Evolutionary conservation across 768 basidiomycete species (phyloP).

Genomic region (Boletus subcaerulescens): DNA sequence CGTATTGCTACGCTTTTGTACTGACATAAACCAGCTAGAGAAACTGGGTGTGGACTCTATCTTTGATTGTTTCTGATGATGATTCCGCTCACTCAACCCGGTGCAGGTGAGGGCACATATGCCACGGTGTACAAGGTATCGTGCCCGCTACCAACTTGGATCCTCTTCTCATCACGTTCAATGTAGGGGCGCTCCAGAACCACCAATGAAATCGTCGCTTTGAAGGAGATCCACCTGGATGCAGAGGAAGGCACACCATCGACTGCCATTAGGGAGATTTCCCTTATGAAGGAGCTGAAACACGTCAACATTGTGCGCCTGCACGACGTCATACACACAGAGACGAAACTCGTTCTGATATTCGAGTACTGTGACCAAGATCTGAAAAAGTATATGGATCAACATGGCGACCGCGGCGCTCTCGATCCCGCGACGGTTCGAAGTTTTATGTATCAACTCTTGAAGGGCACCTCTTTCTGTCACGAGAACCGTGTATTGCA

Average conservation of each 20-base stretch:
- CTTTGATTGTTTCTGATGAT: not conserved
- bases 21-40: slow-evolving; percentile 60
- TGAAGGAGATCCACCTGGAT: slow-evolving; percentile 99
- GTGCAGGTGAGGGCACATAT: slow-evolving; percentile 83
- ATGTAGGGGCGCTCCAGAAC: slow-evolving; percentile 86
- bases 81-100: slow-evolving; percentile 4
- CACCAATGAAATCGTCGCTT: slow-evolving; percentile 97
- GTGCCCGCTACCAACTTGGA: slow-evolving; percentile 3
- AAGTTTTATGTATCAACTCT: slow-evolving; percentile 96
- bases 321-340: slow-evolving; percentile 98
- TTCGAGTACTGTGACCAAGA: slow-evolving; percentile 99
- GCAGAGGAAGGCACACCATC: slow-evolving; percentile 99
- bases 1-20: not conserved
- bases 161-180: not conserved
- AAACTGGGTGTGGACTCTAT: slow-evolving; percentile 59
- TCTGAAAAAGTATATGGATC: slow-evolving; percentile 99
- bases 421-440: slow-evolving; percentile 85
- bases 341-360: slow-evolving; percentile 95
- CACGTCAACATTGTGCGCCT: slow-evolving; percentile 98
- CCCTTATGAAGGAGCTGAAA: slow-evolving; percentile 98
- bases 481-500: slow-evolving; percentile 98
- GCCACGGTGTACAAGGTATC: slow-evolving; percentile 94
- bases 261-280: slow-evolving; percentile 98
- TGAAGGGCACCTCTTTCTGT: slow-evolving; percentile 97
- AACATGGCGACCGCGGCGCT: slow-evolving; percentile 93